A percentile compares a stretch with the other conserved stretches of the same genome.
Conservation (phyloP, 2,329 filamentous ascomycete genomes). For the Geoglossum cookeanum region DNA sequence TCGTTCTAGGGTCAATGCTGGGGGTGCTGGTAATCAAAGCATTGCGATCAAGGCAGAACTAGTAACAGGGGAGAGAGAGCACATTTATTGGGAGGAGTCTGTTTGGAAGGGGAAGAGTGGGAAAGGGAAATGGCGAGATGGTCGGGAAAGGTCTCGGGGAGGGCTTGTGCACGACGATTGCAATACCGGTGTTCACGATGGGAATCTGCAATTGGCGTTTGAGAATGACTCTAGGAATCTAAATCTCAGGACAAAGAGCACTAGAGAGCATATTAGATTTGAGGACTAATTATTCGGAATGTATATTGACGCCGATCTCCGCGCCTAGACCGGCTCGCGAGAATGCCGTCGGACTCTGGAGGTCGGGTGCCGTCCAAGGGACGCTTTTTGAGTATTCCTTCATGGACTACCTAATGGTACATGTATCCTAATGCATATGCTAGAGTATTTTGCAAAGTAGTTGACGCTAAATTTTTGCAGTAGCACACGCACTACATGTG, state of each 20-base stretch:
- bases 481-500: too few relatives aligned
- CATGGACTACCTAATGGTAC: too few relatives aligned
- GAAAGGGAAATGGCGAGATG: not conserved
- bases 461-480: too few relatives aligned
- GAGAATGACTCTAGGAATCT: not conserved
- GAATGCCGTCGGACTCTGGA: too few relatives aligned
- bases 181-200: not conserved
- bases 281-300: not conserved
- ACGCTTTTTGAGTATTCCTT: too few relatives aligned
- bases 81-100: slow-evolving; percentile 9
- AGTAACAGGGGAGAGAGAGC: slow-evolving; percentile 9
- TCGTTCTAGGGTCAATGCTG: not conserved
- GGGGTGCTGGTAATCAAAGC: not conserved
- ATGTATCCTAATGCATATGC: too few relatives aligned
- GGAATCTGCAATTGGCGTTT: not conserved
- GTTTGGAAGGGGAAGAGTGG: not conserved
- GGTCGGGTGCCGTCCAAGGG: too few relatives aligned
- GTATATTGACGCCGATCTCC: not conserved
- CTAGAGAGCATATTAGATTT: not conserved
- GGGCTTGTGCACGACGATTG: not conserved
- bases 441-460: too few relatives aligned
- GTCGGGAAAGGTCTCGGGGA: not conserved
- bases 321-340: not conserved
- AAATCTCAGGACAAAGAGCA: not conserved
- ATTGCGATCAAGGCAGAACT: slow-evolving; percentile 8